phyloP scores from a whole-genome alignment of 306 rosid genomes.

The Citrullus mucosospermus region DNA sequence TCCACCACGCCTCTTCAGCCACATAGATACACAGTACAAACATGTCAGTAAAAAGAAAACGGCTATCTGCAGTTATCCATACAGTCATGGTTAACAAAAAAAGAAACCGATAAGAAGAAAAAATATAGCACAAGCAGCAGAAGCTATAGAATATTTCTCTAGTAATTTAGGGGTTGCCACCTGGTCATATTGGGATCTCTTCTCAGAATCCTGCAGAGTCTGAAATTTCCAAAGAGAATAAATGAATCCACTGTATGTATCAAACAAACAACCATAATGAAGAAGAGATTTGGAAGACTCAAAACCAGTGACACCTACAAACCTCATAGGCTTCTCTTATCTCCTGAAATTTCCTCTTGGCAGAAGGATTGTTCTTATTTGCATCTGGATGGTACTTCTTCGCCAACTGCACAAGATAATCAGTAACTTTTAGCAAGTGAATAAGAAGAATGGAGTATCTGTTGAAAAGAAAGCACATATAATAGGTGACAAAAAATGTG shows the following conservation, averaged over 20 bases:
- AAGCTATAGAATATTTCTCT: not conserved
- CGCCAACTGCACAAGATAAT: conserved; percentile 51
- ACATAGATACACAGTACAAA: conserved; percentile 13
- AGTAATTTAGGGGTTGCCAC: conserved; percentile 19
- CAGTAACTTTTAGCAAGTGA: not conserved
- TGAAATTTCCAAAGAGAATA: conserved; percentile 23
- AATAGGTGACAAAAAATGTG: not conserved
- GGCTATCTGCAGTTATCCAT: not conserved
- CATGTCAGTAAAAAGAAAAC: not conserved
- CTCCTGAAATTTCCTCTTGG: conserved; percentile 83
- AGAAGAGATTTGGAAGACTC: not conserved
- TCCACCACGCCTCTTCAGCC: conserved; percentile 28
- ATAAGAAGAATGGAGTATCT: not conserved
- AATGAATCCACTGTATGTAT: not conserved
- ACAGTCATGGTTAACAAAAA: not conserved
- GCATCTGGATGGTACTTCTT: conserved; percentile 94
- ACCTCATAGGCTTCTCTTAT: conserved; percentile 98
- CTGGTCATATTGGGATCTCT: conserved; percentile 58
- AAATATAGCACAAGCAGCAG: not conserved
- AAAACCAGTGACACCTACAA: conserved; percentile 8
- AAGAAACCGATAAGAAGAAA: not conserved
- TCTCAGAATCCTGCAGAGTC: conserved; percentile 72
- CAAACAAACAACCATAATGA: not conserved
- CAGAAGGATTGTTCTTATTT: conserved; percentile 66
- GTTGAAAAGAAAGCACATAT: not conserved